Evolutionary conservation across 129 eudicot genomes (phyloP).

Genomic region (Helianthus tuberosus): DNA sequence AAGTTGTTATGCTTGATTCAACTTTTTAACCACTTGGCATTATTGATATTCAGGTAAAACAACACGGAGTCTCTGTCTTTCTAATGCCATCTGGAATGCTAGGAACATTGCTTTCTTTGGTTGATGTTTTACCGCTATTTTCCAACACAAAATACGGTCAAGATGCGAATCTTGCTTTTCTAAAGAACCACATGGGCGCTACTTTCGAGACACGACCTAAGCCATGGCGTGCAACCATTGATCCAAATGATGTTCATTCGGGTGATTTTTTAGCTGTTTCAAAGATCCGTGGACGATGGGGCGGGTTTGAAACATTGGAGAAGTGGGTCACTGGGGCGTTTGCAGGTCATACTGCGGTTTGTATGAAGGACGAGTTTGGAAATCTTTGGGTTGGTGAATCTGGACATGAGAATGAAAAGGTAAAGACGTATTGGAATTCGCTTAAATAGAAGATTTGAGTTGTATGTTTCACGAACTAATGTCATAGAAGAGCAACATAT

Average conservation of each 20-base stretch:
- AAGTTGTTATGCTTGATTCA: neutral
- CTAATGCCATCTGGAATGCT: slow-evolving; percentile 99
- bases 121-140: slow-evolving; percentile 92
- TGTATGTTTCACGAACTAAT: neutral
- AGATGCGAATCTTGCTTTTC: slow-evolving; percentile 77
- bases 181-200: slow-evolving; percentile 98
- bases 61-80: slow-evolving; percentile 94
- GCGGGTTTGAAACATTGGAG: slow-evolving; percentile 99
- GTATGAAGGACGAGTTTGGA: slow-evolving; percentile 90
- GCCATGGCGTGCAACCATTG: slow-evolving; percentile 80
- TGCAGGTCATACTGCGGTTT: slow-evolving; percentile 99
- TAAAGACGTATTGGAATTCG: slow-evolving; percentile 15
- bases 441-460: neutral
- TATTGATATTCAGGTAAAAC: slow-evolving; percentile 70
- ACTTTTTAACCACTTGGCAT: slow-evolving; percentile 14
- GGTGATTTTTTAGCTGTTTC: slow-evolving; percentile 97
- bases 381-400: slow-evolving; percentile 99
- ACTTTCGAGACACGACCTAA: slow-evolving; percentile 81
- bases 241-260: slow-evolving; percentile 93
- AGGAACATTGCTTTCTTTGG: slow-evolving; percentile 88
- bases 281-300: slow-evolving; percentile 99
- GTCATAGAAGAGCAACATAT: neutral
- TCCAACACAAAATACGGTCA: slow-evolving; percentile 93
- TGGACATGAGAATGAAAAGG: slow-evolving; percentile 99
- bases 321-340: slow-evolving; percentile 99